Evolutionary conservation across 2,329 filamentous ascomycete genomes (phyloP), one percentile per base, ranked within the genome.

Genomic region (Diaporthe vexans): DNA sequence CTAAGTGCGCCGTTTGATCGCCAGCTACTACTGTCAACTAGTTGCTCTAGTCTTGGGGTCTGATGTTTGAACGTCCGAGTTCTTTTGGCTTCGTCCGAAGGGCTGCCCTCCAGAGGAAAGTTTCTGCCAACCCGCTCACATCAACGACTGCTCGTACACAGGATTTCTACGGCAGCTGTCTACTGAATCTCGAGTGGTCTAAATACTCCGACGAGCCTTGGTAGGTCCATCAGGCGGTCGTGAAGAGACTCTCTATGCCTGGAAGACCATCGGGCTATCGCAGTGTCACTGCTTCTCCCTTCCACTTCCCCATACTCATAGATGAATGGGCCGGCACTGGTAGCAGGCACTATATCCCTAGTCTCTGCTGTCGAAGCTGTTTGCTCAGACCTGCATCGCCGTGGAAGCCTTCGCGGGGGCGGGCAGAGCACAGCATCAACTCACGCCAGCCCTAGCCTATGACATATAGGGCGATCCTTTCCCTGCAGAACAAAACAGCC

Each of bases 1-100:
- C 63, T 68, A 40, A 19, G 63, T n/a, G 9, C n/a, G n/a, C 9
- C 9, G 63, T 54, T 54, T 68, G 63, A 68, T 68, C 48, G 63
- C 63, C 48, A 68, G 33, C 63, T 51, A 68, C 46, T 68, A 19
- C 40, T 43, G 46, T 68, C 63, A 54, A 54, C 63, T 54, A 35
- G 52, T 40, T 40, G n/a, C 63, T 52, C 9, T 26, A 40, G 48
- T 19, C 63, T 40, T 37, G 33, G 43, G n/a, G 15, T 68, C 48
- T 37, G 63, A 68, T 26, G 37, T 68, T 52, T 68, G 46, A 29
- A 68, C 33, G 63, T 26, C 33, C 63, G 24, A 52, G 48, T 51
- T 13, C n/a, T 51, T 13, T 15, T 40, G 46, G 46, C 63, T 35
- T 68, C 63, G 48, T 68, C 63, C 63, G 63, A 68, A 68, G 63